These are phyloP conservation scores for Trichosporon ovoides DNA, from an alignment of 1,284 basidiomycete genomes.

Conservation along the genomic window DNA sequence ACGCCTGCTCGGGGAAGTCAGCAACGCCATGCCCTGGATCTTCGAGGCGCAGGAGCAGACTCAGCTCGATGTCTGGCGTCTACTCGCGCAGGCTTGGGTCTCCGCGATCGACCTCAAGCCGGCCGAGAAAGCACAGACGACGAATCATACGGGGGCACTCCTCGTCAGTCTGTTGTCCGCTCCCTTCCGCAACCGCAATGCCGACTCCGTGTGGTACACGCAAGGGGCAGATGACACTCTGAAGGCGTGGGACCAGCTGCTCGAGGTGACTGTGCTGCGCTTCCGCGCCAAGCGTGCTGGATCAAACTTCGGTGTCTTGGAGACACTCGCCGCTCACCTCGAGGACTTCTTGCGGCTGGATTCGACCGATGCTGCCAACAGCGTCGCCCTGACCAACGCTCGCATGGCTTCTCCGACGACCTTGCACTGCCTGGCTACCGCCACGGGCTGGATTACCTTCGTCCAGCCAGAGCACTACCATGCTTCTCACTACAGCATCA, in stretches of 20 bases:
- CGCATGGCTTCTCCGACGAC: constrained; percentile 32
- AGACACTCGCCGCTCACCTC: constrained; percentile 39
- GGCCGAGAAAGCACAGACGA: constrained; percentile 18
- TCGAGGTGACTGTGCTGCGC: constrained; percentile 31
- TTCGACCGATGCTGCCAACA: background rate
- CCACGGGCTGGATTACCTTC: constrained; percentile 28
- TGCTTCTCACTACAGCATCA: constrained; percentile 30
- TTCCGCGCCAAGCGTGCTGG: constrained; percentile 39
- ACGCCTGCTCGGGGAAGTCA: constrained; percentile 38
- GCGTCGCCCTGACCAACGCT: background rate
- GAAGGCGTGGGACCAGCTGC: constrained; percentile 30
- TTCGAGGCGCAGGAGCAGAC: constrained; percentile 31
- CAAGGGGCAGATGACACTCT: constrained; percentile 24
- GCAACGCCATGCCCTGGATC: constrained; percentile 38
- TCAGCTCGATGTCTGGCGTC: constrained; percentile 39
- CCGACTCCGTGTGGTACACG: constrained; percentile 36
- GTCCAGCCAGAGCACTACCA: constrained; percentile 24
- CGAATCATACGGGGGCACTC: constrained; percentile 41
- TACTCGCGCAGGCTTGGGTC: constrained; percentile 35
- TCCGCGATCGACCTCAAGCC: constrained; percentile 29
- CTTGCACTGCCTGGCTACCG: constrained; percentile 34
- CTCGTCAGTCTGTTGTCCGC: constrained; percentile 38
- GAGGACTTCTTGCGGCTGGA: constrained; percentile 27
- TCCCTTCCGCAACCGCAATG: constrained; percentile 32
- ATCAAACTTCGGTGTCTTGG: constrained; percentile 40